These are phyloP conservation scores for Trichomonascaceae sp. DNA, from an alignment of 1,139 yeast species.

Conservation along the genomic window DNA sequence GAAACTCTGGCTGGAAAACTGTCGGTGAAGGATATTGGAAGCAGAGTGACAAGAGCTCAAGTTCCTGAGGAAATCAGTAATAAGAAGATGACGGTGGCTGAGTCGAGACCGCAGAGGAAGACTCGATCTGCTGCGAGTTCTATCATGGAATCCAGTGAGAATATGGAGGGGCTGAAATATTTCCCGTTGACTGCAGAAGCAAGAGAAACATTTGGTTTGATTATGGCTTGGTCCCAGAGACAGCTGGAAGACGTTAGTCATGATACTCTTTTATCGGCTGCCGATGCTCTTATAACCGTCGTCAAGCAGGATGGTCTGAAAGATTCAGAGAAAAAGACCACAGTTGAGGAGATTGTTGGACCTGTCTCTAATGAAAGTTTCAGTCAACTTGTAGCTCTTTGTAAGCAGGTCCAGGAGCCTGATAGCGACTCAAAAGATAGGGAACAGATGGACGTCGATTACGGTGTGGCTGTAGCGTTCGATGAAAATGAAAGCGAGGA, in stretches of 20 bases:
- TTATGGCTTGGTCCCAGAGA: constrained; percentile 45
- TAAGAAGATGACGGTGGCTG: constrained; percentile 5
- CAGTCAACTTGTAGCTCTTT: constrained; percentile 47
- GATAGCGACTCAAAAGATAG: constrained; percentile 30
- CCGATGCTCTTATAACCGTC: constrained; percentile 60
- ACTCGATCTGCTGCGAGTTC: constrained; percentile 25
- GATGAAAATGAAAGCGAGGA: constrained; percentile 36
- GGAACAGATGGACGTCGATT: constrained; percentile 35
- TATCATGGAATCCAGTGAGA: constrained; percentile 8
- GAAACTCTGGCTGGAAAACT: constrained; percentile 65
- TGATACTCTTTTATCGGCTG: constrained; percentile 46
- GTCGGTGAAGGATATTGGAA: constrained; percentile 64
- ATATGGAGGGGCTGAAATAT: constrained; percentile 40
- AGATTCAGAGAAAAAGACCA: constrained; percentile 37
- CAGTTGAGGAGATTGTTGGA: constrained; percentile 46
- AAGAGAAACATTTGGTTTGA: constrained; percentile 39
- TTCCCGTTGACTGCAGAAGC: constrained; percentile 47
- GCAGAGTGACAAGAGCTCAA: constrained; percentile 31
- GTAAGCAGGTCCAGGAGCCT: constrained; percentile 55
- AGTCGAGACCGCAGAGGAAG: constrained; percentile 22
- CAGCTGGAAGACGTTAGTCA: constrained; percentile 55
- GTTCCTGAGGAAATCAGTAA: constrained; percentile 3
- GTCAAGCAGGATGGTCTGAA: constrained; percentile 46
- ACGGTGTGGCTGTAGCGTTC: constrained; percentile 43
- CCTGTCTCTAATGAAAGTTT: constrained; percentile 44